Conservation (phyloP, 106 monocot species). For the Chionographis japonica region DNA sequence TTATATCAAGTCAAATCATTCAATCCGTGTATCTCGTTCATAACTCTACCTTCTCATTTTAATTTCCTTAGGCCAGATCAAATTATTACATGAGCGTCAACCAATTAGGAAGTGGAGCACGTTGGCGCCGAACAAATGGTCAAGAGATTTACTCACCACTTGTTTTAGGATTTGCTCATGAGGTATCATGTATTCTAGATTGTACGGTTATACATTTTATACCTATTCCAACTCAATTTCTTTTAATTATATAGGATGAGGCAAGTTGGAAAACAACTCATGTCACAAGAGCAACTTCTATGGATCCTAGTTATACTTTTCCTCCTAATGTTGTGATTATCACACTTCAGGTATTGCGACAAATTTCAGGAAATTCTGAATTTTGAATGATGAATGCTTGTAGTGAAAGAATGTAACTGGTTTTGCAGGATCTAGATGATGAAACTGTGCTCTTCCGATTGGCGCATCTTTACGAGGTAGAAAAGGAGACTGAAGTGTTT, state of each 20-base stretch:
- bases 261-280: constrained; percentile 54
- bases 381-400: background rate
- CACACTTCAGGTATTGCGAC: constrained; percentile 60
- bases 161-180: constrained; percentile 60
- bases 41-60: no score
- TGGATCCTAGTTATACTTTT: constrained; percentile 55
- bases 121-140: constrained; percentile 74
- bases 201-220: background rate
- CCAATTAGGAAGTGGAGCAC: constrained; percentile 53
- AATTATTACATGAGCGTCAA: constrained; percentile 56
- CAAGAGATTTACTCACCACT: constrained; percentile 84
- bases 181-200: constrained; percentile 30
- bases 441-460: constrained; percentile 61
- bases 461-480: constrained; percentile 86
- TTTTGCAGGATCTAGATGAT: constrained; percentile 61
- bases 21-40: no score
- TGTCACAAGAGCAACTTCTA: constrained; percentile 22
- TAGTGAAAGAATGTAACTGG: background rate
- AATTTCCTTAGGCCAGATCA: constrained; percentile 38
- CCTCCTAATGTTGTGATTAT: constrained; percentile 83
- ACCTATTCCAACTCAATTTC: background rate
- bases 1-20: no score
- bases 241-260: constrained; percentile 34
- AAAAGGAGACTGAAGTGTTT: background rate
- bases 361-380: background rate